Evolutionary conservation across 2,329 filamentous ascomycete genomes (phyloP).

Genomic region (Paecilomyces formosus): DNA sequence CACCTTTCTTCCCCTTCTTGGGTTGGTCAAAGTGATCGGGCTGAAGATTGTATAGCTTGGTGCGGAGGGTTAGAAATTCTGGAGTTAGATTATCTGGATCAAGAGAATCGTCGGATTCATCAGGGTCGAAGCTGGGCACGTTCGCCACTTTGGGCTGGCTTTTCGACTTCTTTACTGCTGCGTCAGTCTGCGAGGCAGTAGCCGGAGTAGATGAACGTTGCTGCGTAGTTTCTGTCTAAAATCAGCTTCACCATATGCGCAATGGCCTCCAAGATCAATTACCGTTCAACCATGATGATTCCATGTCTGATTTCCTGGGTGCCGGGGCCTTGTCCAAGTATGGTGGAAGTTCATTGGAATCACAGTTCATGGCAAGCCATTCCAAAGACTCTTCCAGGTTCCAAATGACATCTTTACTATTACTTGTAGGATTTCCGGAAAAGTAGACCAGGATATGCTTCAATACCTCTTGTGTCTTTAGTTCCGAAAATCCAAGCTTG

Average conservation of each 20-base stretch:
- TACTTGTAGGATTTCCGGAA: slow-evolving; percentile 47
- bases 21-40: slow-evolving; percentile 42
- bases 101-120: slow-evolving; percentile 55
- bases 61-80: slow-evolving; percentile 68
- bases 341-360: slow-evolving; percentile 59
- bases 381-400: slow-evolving; percentile 82
- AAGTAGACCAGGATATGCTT: slow-evolving; percentile 61
- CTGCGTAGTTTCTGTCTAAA: slow-evolving; percentile 20
- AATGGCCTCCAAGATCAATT: slow-evolving; percentile 8
- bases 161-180: slow-evolving; percentile 18
- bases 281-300: slow-evolving; percentile 31
- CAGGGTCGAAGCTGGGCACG: slow-evolving; percentile 16
- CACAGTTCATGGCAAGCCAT: slow-evolving; percentile 77
- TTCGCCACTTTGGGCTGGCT: slow-evolving; percentile 17
- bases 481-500: slow-evolving; percentile 59
- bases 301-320: slow-evolving; percentile 22
- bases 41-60: slow-evolving; percentile 57
- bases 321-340: slow-evolving; percentile 44
- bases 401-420: slow-evolving; percentile 64
- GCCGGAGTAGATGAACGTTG: slow-evolving; percentile 19
- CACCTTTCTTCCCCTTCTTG: slow-evolving; percentile 35
- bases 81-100: slow-evolving; percentile 69
- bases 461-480: slow-evolving; percentile 57
- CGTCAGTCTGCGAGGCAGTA: slow-evolving; percentile 13
- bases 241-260: slow-evolving; percentile 17